Conservation (phyloP, 495 filamentous ascomycete species). For the Neurospora sp. region DNA sequence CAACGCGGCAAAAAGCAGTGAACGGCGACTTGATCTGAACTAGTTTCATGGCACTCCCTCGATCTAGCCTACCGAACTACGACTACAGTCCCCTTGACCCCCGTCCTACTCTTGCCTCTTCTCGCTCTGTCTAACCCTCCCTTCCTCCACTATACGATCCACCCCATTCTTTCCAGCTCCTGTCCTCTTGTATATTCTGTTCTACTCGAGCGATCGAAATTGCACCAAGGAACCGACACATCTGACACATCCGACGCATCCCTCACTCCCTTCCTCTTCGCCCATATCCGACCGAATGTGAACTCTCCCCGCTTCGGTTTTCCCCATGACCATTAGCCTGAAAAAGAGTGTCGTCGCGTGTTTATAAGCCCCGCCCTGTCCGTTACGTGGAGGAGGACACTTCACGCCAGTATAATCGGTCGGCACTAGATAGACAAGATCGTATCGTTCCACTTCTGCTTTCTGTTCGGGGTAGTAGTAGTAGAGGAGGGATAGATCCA, state of each 20-base stretch:
- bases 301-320: background rate
- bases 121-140: background rate
- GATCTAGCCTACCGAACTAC: background rate
- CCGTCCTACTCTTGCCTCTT: background rate
- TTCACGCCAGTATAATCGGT: background rate
- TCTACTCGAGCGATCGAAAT: background rate
- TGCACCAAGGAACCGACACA: background rate
- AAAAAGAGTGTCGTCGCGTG: background rate
- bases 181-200: background rate
- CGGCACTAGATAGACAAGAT: background rate
- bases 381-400: background rate
- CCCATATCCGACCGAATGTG: background rate
- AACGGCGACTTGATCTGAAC: background rate
- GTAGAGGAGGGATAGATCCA: conserved; percentile 9
- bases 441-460: background rate
- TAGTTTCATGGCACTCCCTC: background rate
- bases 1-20: background rate
- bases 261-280: background rate
- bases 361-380: background rate
- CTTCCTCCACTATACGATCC: background rate
- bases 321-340: background rate
- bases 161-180: background rate
- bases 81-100: background rate
- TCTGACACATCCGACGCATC: too few species aligned
- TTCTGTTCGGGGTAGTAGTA: conserved; percentile 1